These are phyloP conservation scores for Ceratobasidium sp. DNA, from an alignment of 1,284 basidiomycete species.

Conservation along the genomic window DNA sequence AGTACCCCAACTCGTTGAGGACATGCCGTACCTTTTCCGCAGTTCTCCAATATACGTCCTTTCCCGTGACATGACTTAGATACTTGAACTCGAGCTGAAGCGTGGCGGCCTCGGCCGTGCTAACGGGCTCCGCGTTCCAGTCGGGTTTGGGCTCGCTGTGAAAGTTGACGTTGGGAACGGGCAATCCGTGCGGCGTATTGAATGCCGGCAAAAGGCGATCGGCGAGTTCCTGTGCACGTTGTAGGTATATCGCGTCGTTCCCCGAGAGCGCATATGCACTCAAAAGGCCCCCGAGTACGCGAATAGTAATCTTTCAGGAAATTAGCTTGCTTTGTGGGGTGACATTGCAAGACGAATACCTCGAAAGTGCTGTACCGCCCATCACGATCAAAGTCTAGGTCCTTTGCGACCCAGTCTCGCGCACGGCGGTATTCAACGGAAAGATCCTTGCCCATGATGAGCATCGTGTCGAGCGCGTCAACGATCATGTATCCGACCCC, in stretches of 20 bases:
- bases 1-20: not conserved
- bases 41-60: conserved; percentile 84
- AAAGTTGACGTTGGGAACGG: conserved; percentile 84
- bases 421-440: conserved; percentile 84
- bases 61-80: conserved; percentile 82
- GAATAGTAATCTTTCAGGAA: conserved; percentile 75
- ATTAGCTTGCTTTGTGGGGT: not conserved
- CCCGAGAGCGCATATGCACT: conserved; percentile 83
- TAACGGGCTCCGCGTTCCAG: conserved; percentile 73
- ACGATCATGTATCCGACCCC: conserved; percentile 89
- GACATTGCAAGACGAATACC: conserved; percentile 62
- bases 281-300: conserved; percentile 85
- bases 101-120: conserved; percentile 87
- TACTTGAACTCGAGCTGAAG: conserved; percentile 93
- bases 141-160: conserved; percentile 75
- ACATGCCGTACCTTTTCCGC: conserved; percentile 73
- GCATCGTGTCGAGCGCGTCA: conserved; percentile 88
- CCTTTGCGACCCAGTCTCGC: conserved; percentile 79
- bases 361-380: conserved; percentile 93
- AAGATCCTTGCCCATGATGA: conserved; percentile 78
- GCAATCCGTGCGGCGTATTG: conserved; percentile 84
- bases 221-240: conserved; percentile 83
- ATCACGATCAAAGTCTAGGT: conserved; percentile 83
- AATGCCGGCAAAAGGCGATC: conserved; percentile 90
- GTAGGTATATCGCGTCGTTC: conserved; percentile 75